Evolutionary conservation across 495 filamentous ascomycete species (phyloP).

Genomic region (Aspergillus ostianus): DNA sequence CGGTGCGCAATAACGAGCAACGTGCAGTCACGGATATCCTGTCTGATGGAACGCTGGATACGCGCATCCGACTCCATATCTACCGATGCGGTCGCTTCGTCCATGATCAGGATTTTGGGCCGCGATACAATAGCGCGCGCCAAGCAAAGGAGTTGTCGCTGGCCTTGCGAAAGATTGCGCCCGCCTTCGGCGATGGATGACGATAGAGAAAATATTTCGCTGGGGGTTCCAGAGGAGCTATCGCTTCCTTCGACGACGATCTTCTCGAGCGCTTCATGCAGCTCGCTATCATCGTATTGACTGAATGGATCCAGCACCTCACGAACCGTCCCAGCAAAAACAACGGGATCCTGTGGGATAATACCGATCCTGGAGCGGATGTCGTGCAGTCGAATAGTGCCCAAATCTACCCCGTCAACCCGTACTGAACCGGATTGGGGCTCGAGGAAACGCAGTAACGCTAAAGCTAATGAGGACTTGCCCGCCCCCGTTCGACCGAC

Average conservation of each 20-base stretch:
- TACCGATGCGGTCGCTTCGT: conserved; percentile 77
- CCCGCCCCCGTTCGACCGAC: conserved; percentile 60
- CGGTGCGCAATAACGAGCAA: conserved; percentile 76
- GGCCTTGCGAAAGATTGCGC: conserved; percentile 72
- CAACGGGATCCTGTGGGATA: conserved; percentile 55
- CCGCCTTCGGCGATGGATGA: conserved; percentile 63
- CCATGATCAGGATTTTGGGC: conserved; percentile 73
- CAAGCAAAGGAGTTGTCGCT: conserved; percentile 76
- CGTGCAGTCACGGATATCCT: conserved; percentile 66
- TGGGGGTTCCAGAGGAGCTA: conserved; percentile 12
- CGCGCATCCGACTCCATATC: conserved; percentile 72
- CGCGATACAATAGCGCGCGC: conserved; percentile 72
- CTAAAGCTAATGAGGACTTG: conserved; percentile 44
- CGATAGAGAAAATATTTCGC: conserved; percentile 43
- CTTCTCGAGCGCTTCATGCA: conserved; percentile 58
- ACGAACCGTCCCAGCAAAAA: conserved; percentile 52
- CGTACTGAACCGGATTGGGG: conserved; percentile 39
- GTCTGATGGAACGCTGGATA: conserved; percentile 19
- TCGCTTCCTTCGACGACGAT: conserved; percentile 5
- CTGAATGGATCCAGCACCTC: conserved; percentile 52
- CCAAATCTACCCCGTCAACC: conserved; percentile 53
- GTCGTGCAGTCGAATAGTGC: conserved; percentile 42
- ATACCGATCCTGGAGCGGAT: conserved; percentile 50
- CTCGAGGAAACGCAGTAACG: conserved; percentile 51
- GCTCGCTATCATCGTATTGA: conserved; percentile 56